Conservation (phyloP, 1,284 basidiomycete genomes). For the Chiua sp. region DNA sequence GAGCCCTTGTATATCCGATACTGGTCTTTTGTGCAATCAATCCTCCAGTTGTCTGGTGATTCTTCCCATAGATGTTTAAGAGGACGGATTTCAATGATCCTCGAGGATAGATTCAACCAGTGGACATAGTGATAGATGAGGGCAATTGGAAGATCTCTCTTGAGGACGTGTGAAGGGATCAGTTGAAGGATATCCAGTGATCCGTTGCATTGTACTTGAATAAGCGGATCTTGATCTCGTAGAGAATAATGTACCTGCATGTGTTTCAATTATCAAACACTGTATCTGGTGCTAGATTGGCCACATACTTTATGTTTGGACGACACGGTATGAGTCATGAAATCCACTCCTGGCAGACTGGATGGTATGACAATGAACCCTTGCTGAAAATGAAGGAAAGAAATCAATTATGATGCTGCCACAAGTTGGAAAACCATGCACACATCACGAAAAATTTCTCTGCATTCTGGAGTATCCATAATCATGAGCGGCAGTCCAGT, state of each 20-base stretch:
- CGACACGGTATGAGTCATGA: too few species aligned
- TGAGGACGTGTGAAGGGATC: slow-evolving; percentile 38
- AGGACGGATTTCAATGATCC: slow-evolving; percentile 44
- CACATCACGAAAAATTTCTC: too few species aligned
- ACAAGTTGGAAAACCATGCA: too few species aligned
- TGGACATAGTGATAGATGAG: slow-evolving; percentile 41
- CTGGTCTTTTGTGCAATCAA: neutral
- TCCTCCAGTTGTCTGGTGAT: slow-evolving; percentile 18
- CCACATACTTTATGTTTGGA: too few species aligned
- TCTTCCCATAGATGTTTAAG: slow-evolving; percentile 23
- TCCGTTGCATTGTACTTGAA: slow-evolving; percentile 24
- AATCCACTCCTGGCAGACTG: too few species aligned
- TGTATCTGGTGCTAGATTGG: too few species aligned
- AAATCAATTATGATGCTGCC: too few species aligned
- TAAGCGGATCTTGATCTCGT: slow-evolving; percentile 23
- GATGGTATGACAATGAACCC: too few species aligned
- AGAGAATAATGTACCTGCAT: slow-evolving; percentile 8
- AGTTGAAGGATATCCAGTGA: slow-evolving; percentile 33
- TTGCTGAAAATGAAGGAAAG: too few species aligned
- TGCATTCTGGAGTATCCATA: too few species aligned
- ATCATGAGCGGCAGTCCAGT: too few species aligned
- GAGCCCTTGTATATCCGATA: slow-evolving; percentile 17
- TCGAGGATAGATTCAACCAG: slow-evolving; percentile 41
- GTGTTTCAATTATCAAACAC: too few species aligned
- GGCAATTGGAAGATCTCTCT: slow-evolving; percentile 42